Conservation (phyloP, 2,329 filamentous ascomycete species). For the Cercospora beticola region DNA sequence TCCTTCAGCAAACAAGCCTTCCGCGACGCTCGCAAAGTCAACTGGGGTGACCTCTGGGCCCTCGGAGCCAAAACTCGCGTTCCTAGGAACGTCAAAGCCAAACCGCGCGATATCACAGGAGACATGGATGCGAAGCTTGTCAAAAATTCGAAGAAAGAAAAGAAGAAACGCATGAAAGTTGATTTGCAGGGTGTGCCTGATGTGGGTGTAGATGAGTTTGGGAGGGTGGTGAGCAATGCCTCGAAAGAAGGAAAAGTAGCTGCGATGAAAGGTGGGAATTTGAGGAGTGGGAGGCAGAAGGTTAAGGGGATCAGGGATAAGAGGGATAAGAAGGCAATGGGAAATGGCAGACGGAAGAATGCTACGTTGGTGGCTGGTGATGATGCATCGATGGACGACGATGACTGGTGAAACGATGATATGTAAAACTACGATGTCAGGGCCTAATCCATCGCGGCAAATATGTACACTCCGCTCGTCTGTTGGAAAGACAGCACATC, state of each 20-base stretch:
- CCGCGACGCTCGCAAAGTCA: conserved; percentile 84
- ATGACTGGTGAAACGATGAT: not conserved
- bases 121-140: conserved; percentile 25
- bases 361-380: not conserved
- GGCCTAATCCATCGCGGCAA: not conserved
- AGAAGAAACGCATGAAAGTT: conserved; percentile 10
- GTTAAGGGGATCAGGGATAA: conserved; percentile 39
- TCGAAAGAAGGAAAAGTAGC: not conserved
- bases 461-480: not conserved
- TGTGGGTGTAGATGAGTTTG: conserved; percentile 27
- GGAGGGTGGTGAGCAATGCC: conserved; percentile 15
- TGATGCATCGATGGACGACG: not conserved
- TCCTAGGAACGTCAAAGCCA: conserved; percentile 44
- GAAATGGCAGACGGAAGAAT: conserved; percentile 32
- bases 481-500: not conserved
- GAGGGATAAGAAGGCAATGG: conserved; percentile 39
- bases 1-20: conserved; percentile 80
- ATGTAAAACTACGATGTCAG: not conserved
- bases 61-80: conserved; percentile 86
- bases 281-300: conserved; percentile 37
- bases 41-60: conserved; percentile 95
- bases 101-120: conserved; percentile 18
- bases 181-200: conserved; percentile 10
- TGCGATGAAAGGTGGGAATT: not conserved
- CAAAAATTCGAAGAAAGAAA: conserved; percentile 8